Percentiles rank a stretch among this genome's conserved stretches.
phyloP scores from a whole-genome alignment of 2,329 filamentous ascomycete genomes.

The Ophiostoma australiae region DNA sequence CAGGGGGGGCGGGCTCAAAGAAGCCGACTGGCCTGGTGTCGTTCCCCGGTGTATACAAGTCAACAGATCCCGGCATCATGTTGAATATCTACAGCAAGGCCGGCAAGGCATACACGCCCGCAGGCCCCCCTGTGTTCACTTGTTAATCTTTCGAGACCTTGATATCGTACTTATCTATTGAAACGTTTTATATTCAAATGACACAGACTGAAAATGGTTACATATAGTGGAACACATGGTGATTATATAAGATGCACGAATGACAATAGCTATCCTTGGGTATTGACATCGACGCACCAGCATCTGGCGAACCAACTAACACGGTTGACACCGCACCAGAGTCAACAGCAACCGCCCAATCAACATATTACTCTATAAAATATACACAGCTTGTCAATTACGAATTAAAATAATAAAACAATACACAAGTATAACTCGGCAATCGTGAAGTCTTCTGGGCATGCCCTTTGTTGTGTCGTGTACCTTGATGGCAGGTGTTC shows the following conservation, averaged over 20 bases:
- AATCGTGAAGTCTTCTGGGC: neutral
- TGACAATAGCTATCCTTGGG: too few relatives aligned
- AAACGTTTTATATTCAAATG: neutral
- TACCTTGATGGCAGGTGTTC: slow-evolving; percentile 10
- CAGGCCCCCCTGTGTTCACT: neutral
- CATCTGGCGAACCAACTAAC: neutral
- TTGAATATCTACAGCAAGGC: neutral
- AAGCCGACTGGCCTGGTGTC: neutral
- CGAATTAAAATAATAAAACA: neutral
- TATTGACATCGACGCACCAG: neutral
- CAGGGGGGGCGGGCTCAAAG: neutral
- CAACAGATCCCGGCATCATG: neutral
- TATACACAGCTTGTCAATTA: neutral
- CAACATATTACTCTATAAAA: neutral
- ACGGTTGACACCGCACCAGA: neutral
- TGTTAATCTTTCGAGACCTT: neutral
- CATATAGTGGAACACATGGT: too few relatives aligned
- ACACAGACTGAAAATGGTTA: neutral
- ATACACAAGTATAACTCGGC: neutral
- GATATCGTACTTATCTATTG: too few relatives aligned
- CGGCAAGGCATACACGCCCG: neutral
- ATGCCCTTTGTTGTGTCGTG: slow-evolving; percentile 1
- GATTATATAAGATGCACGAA: too few relatives aligned
- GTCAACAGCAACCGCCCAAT: neutral
- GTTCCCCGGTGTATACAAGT: neutral